Base-by-base conservation (phyloP, 129 eudicot genomes). In the Ambrosia artemisiifolia region DNA sequence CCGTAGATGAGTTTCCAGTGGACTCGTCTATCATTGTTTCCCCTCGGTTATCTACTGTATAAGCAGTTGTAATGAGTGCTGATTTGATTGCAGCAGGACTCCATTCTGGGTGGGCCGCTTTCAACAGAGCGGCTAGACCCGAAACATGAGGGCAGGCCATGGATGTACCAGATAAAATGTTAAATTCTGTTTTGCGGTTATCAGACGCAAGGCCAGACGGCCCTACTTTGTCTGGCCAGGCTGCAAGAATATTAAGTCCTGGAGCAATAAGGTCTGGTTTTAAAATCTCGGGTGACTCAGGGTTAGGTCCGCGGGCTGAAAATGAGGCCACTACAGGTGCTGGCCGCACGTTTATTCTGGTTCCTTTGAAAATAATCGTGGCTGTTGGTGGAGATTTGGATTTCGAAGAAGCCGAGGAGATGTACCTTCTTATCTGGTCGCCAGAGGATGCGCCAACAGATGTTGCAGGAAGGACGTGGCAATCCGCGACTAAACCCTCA, bases 131-230 rank as follows among this genome's bases (percentile, higher is more conserved):
- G 0, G 90, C 96, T 4, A 90, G 74, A 10, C 98, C 98, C 0
- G 96, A 89, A 36, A 94, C 96, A 65, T 94, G 98, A 0, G 98
- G 98, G 75, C 98, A 94, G 0, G 98, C 98, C 98, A 94, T 94
- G 2, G 98, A 94, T 1, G 98, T 94, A 0, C 98, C 98, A 0
- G 98, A 94, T 53, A 94, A 40, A 8, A 94, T 94, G 70, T 94
- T 94, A 56, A 94, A 94, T 73, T 90, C 98, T 0, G 93, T 85
- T 10, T 82, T 70, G 0, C 98, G 88, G 6, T 79, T 76, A 57
- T 94, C 98, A 3, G 90, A 82, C 0, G 82, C 71, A 13, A 94
- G 81, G 2, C 98, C 96, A 0, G 96, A 87, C 3, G 98, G 98
- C 2, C 92, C 96, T 5, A 90, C 85, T n/a, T 63, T 82, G 48